Evolutionary conservation across 495 filamentous ascomycete species (phyloP), one percentile per base, ranked within the genome.

Genomic region (Cairneyella variabilis): DNA sequence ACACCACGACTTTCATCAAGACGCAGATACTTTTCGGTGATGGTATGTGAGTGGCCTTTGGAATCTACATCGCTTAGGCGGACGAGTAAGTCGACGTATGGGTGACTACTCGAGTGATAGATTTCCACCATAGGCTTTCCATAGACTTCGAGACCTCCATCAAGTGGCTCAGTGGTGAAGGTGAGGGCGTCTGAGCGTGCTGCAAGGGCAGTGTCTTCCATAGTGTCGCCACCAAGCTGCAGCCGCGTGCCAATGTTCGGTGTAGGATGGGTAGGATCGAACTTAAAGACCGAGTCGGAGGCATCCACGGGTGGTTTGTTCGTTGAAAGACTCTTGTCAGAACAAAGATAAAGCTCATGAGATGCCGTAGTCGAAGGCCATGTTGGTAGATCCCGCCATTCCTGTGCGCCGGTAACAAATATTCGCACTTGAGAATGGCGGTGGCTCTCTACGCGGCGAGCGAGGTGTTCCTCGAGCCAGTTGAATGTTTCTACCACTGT

Each of bases 71-170:
- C 66, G 42, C 65, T 66, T 2, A 69, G 57, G 14, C 57, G 56
- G 25, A 68, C 9, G 30, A 64, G 59, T n/a, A 69, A 27, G 47
- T 69, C 66, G 48, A 57, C 65, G 45, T 64, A 58, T 11, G 66
- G 63, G 40, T 52, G 49, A 26, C 64, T 53, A 46, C 56, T 67
- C 9, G 51, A 43, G 34, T 68, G 66, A 3, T 41, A 37, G 2
- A 69, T 43, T 12, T 59, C 37, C 3, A 69, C 43, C 11, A 36
- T 45, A 11, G 65, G 66, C 5, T 27, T 41, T 8, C 65, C 65
- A 3, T 59, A 17, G 20, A 69, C 22, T 21, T 67, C 61, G 20
- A 68, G 6, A 28, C 63, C 63, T 30, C 52, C 40, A 21, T 45
- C 36, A 3, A 69, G 56, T 22, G 63, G 63, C 32, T 59, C 50